phyloP scores from a whole-genome alignment of 768 basidiomycete genomes.

The Antrodiella citrinella region DNA sequence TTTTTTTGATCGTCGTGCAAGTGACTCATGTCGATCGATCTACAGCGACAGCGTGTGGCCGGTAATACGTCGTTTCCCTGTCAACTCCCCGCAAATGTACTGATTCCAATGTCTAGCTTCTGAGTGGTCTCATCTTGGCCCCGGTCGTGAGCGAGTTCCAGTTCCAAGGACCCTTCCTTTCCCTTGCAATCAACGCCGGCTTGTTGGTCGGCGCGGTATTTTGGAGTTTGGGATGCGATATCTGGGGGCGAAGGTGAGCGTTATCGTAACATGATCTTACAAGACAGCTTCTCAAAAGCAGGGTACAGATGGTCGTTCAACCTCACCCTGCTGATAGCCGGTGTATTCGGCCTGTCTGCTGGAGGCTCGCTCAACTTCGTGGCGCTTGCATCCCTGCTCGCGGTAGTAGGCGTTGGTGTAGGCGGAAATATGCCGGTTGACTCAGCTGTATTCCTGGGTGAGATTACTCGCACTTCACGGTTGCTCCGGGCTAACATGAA shows the following conservation, averaged over 20 bases:
- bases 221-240: constrained; percentile 42
- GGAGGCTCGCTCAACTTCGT: constrained; percentile 40
- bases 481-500: background rate
- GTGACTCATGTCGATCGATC: background rate
- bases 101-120: constrained; percentile 21
- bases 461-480: background rate
- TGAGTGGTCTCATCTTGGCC: constrained; percentile 37
- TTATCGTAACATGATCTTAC: background rate
- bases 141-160: constrained; percentile 42
- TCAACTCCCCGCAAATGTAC: too few relatives aligned
- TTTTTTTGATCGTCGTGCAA: background rate
- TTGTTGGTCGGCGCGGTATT: constrained; percentile 41
- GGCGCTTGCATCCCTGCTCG: constrained; percentile 38
- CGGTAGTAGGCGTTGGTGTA: constrained; percentile 38
- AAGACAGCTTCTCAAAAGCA: background rate
- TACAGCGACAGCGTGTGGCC: constrained; percentile 67
- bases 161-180: constrained; percentile 38
- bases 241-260: constrained; percentile 40
- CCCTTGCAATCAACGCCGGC: constrained; percentile 45
- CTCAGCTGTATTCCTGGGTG: constrained; percentile 43
- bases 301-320: constrained; percentile 41
- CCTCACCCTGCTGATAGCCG: constrained; percentile 44
- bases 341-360: constrained; percentile 43
- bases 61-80: constrained; percentile 36
- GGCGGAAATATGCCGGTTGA: constrained; percentile 56